Base-by-base conservation (phyloP, 306 rosid species). In the Cicer cuneatum region DNA sequence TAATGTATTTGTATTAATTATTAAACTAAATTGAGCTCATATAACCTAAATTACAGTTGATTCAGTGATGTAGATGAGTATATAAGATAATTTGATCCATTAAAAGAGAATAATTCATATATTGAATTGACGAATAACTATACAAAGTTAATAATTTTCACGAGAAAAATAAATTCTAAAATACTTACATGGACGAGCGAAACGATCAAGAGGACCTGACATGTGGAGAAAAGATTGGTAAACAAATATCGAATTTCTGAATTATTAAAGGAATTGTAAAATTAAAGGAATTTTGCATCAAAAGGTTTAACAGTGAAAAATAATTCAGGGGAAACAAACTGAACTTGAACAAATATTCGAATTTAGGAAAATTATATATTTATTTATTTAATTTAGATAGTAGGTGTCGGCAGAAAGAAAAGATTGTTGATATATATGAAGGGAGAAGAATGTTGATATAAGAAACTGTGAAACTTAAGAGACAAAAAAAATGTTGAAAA, bases 141-240 rank as follows among this genome's bases (percentile, higher is more conserved):
- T 37, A 12, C 10, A 61, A 37, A 7, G 52, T 46, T 46, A 46
- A 46, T 29, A 29, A 29, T 29, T 29, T 29, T 5, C 5, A 29
- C 35, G 35, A 29, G 39, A 1, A 10, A 13, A 47, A 65, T 67
- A 54, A 37, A 40, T 13, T 7, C 1, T 0, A n/a, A 15, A 19
- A 39, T 62, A 89, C 96, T 88, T 73, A 93, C 98, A 93, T 57
- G 97, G 96, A 77, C 84, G 87, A 38, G 98, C 89, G 84, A 93
- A 89, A 21, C 92, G 90, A 83, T 91, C 96, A 18, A 91, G 89
- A 8, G 93, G 86, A 9, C 98, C 95, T 5, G 98, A 88, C 98
- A 93, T 93, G 76, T 70, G 33, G 42, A 73, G 39, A 57, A 13
- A 45, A 73, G 11, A 56, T 12, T 39, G 75, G 29, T 21, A 42